A percentile compares a stretch with the other conserved stretches of the same genome.
Conservation (phyloP, 768 basidiomycete species). For the Naganishia randhawae region DNA sequence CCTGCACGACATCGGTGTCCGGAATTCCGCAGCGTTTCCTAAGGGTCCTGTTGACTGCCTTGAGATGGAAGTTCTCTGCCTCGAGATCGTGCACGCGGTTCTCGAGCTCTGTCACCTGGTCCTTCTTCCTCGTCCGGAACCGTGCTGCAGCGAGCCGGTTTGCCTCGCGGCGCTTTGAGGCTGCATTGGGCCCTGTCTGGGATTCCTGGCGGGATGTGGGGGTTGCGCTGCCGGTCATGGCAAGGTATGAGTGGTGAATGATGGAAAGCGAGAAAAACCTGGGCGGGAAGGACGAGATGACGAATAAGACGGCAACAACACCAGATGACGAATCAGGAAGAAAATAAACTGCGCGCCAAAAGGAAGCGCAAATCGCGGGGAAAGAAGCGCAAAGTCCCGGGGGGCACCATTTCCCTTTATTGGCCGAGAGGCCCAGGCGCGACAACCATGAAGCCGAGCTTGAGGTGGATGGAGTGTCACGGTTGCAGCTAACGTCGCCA, state of each 20-base stretch:
- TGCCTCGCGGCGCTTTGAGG: conserved; percentile 42
- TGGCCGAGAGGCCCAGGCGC: too few species aligned
- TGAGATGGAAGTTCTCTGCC: conserved; percentile 33
- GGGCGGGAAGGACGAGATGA: neutral
- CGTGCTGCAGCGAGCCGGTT: conserved; percentile 48
- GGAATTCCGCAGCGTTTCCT: conserved; percentile 3
- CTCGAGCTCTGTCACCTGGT: conserved; percentile 47
- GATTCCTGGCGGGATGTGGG: neutral
- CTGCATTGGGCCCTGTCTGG: neutral
- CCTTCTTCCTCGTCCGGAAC: conserved; percentile 48
- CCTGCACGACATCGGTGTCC: conserved; percentile 5
- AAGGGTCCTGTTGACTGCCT: conserved; percentile 21
- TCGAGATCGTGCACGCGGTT: conserved; percentile 40
- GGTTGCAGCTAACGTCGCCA: too few species aligned
- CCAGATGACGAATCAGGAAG: neutral
- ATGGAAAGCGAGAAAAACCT: neutral
- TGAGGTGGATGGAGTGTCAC: too few species aligned
- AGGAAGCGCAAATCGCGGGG: neutral
- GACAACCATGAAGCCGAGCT: too few species aligned
- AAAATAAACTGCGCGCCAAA: neutral
- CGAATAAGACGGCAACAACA: neutral
- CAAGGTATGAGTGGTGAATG: neutral
- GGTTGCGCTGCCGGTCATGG: conserved; percentile 18
- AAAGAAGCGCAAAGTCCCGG: neutral
- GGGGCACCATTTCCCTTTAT: neutral